Percentiles rank a stretch among this genome's conserved stretches.
phyloP scores from a whole-genome alignment of 768 basidiomycete genomes.

The Serpula lacrymans region DNA sequence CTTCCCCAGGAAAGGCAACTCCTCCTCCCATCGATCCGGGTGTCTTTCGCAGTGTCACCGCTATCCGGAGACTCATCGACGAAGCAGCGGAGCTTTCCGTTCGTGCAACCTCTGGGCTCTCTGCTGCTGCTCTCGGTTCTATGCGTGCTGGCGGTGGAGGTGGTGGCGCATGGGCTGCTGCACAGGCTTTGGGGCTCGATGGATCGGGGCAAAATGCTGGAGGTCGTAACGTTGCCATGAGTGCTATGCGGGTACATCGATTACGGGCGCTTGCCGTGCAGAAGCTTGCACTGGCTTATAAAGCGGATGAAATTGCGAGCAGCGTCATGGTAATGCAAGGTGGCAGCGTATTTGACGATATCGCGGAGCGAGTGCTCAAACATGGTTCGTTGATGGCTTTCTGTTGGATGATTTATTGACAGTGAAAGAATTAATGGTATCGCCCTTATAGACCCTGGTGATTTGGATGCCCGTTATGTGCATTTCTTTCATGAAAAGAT shows the following conservation, averaged over 20 bases:
- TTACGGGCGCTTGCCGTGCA: conserved; percentile 80
- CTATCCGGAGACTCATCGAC: conserved; percentile 80
- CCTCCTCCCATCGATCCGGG: conserved; percentile 91
- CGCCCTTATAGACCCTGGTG: conserved; percentile 56
- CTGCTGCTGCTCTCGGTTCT: conserved; percentile 68
- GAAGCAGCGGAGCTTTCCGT: conserved; percentile 88
- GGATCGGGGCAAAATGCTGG: conserved; percentile 48
- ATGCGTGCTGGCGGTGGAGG: conserved; percentile 44
- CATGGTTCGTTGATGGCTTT: conserved; percentile 38
- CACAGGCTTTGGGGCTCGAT: conserved; percentile 64
- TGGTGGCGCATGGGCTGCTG: conserved; percentile 56
- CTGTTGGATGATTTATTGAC: background rate
- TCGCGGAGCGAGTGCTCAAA: conserved; percentile 84
- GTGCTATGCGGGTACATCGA: conserved; percentile 78
- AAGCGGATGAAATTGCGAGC: conserved; percentile 85
- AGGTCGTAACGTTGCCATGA: conserved; percentile 80
- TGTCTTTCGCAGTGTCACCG: conserved; percentile 72
- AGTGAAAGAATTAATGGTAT: conserved; percentile 6
- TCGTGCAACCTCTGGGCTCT: conserved; percentile 81
- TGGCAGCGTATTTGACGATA: conserved; percentile 86
- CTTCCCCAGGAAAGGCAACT: conserved; percentile 61
- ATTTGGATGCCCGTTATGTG: conserved; percentile 81
- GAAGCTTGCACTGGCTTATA: conserved; percentile 83
- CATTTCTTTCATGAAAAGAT: conserved; percentile 96
- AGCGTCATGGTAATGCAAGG: conserved; percentile 97